Evolutionary conservation across 2,329 filamentous ascomycete species (phyloP).

Genomic region (Neocatenulostroma microsporum): DNA sequence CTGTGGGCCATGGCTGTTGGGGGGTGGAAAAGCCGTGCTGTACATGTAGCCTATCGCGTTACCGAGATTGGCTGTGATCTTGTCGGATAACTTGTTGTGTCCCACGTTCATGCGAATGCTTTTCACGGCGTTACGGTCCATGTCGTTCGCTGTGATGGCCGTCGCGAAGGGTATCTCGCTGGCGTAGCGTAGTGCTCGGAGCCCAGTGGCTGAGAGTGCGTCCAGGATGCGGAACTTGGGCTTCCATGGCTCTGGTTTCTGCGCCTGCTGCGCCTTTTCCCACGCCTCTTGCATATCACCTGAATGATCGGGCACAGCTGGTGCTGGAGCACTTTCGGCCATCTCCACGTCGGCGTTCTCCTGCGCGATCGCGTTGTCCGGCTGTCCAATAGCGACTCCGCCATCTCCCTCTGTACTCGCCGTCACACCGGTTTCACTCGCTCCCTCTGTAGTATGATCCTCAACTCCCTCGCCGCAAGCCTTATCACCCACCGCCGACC

Average conservation of each 20-base stretch:
- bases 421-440: no score
- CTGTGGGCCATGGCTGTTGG: constrained; percentile 26
- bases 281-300: no score
- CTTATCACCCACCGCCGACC: no score
- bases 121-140: constrained; percentile 47
- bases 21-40: constrained; percentile 33
- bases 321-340: no score
- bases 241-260: constrained; percentile 19
- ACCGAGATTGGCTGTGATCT: constrained; percentile 64
- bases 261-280: constrained; percentile 3
- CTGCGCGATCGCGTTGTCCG: no score
- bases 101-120: constrained; percentile 77
- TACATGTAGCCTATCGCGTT: constrained; percentile 95
- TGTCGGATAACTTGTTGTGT: constrained; percentile 67
- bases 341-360: no score
- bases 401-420: no score
- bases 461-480: no score
- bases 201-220: constrained; percentile 85
- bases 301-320: no score
- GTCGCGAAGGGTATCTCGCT: constrained; percentile 64
- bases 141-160: constrained; percentile 66
- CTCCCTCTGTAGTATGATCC: no score
- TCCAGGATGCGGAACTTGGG: constrained; percentile 76
- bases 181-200: constrained; percentile 84
- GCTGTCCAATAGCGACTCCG: no score